These are phyloP conservation scores for Termitomyces sp. DNA, from an alignment of 768 basidiomycete species.

Conservation along the genomic window DNA sequence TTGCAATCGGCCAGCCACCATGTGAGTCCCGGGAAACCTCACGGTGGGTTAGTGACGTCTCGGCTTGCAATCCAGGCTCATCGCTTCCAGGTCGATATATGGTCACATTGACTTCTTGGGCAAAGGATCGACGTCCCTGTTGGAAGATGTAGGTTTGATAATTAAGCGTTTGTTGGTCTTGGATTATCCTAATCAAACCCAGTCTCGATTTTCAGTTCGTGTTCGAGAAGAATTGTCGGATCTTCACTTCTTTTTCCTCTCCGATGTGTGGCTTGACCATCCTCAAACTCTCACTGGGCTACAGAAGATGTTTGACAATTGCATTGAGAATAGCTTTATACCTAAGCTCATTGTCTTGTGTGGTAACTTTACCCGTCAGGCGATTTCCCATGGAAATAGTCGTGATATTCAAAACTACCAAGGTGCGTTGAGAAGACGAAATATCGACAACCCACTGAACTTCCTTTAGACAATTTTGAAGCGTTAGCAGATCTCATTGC, in stretches of 20 bases:
- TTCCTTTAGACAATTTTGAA: constrained; percentile 74
- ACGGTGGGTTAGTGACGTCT: constrained; percentile 43
- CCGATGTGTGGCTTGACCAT: constrained; percentile 95
- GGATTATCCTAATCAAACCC: background rate
- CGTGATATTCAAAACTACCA: constrained; percentile 82
- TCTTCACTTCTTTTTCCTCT: constrained; percentile 87
- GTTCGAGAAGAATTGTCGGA: constrained; percentile 69
- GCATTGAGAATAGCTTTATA: constrained; percentile 81
- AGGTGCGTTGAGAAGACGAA: constrained; percentile 40
- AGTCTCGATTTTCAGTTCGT: constrained; percentile 63
- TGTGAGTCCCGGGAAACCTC: constrained; percentile 87
- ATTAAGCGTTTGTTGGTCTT: background rate
- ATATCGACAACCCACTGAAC: background rate
- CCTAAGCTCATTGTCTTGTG: constrained; percentile 91
- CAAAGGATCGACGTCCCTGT: constrained; percentile 83
- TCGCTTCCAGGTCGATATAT: constrained; percentile 69
- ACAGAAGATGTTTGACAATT: constrained; percentile 84
- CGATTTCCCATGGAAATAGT: constrained; percentile 74
- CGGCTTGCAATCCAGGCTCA: constrained; percentile 8
- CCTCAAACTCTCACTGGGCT: constrained; percentile 78
- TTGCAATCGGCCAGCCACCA: constrained; percentile 96
- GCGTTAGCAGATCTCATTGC: constrained; percentile 81
- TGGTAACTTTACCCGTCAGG: constrained; percentile 89
- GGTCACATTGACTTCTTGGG: constrained; percentile 98
- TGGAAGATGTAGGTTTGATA: constrained; percentile 74